Evolutionary conservation across 1,284 basidiomycete genomes (phyloP), one percentile per base, ranked within the genome.

Genomic region (Trichosporon sp.): DNA sequence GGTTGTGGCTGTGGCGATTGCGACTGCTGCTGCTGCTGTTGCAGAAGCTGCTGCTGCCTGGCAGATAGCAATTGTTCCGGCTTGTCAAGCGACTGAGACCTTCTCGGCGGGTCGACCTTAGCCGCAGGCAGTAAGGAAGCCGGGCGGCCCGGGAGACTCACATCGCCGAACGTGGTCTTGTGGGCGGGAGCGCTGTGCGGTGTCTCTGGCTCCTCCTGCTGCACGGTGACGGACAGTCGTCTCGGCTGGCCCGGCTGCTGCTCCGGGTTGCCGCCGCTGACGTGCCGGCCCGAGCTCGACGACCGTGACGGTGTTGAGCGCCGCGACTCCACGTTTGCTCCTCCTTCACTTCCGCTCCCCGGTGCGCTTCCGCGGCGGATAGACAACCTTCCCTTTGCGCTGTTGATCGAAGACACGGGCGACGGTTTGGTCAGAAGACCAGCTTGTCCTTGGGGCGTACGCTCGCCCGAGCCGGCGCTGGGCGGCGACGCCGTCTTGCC

Each of bases 251-350:
- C 52, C 61, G 21, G 32, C 8, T 21, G 54, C 10, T 36, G 8
- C 11, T 63, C 52, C 61, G 21, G 32, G 19, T 21, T 33, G 32
- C 23, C 62, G 60, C 10, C 59, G 46, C 34, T 21, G 10, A 31
- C 65, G 46, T 32, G 68, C 68, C 40, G 57, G 56, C 37, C 67
- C 59, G 23, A 68, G 64, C 13, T 77, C 65, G 36, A 70, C 63
- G n/a, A 69, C 57, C 31, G 40, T 52, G 49, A 29, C 16, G 49
- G 29, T 7, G 49, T 54, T 4, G 49, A 54, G 14, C 49, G 27
- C 25, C 27, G 25, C 27, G 25, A 27, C 8, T 54, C 49, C 25
- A 27, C n/a, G n/a, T n/a, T n/a, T n/a, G n/a, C n/a, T n/a, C n/a
- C 27, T 31, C 49, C 49, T 8, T 54, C 25, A 13, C 49, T 52